These are phyloP conservation scores for Cryphonectria carpinicola DNA, from an alignment of 2,329 filamentous ascomycete species.

Conservation along the genomic window DNA sequence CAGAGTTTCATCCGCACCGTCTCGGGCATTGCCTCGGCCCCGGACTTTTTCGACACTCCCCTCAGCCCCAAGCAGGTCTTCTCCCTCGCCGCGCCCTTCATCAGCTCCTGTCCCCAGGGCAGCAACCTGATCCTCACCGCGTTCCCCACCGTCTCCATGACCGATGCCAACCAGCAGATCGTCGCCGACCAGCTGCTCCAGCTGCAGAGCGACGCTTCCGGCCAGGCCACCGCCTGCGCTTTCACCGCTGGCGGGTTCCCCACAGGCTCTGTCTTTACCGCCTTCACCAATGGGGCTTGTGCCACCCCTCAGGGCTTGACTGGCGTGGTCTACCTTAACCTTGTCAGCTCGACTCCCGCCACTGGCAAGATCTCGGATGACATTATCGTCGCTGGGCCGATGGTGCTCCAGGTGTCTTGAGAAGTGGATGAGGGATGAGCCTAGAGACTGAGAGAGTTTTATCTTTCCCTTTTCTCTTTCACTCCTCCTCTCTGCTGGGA, in stretches of 20 bases:
- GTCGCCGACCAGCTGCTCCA: constrained; percentile 47
- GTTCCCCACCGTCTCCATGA: constrained; percentile 63
- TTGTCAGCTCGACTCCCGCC: constrained; percentile 59
- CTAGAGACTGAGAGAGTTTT: not conserved
- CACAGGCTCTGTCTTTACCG: constrained; percentile 63
- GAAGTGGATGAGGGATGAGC: constrained; percentile 30
- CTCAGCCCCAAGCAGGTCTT: constrained; percentile 72
- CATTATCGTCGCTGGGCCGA: constrained; percentile 68
- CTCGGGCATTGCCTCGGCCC: constrained; percentile 60
- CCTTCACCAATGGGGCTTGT: constrained; percentile 60
- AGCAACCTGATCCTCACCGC: constrained; percentile 66
- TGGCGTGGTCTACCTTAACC: constrained; percentile 69
- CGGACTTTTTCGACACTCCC: constrained; percentile 71
- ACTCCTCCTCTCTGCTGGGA: not conserved
- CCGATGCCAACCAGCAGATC: constrained; percentile 46
- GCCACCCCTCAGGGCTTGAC: constrained; percentile 63
- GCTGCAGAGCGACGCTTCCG: constrained; percentile 55
- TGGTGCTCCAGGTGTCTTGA: constrained; percentile 59
- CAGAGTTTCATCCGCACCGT: constrained; percentile 72
- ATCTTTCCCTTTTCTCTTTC: constrained; percentile 5
- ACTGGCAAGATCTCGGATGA: constrained; percentile 60
- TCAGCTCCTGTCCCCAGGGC: constrained; percentile 68
- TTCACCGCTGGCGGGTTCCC: constrained; percentile 66
- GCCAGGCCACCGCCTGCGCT: constrained; percentile 62
- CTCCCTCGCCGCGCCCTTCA: constrained; percentile 74